Evolutionary conservation across 2,329 filamentous ascomycete species (phyloP), one percentile per base, ranked within the genome.

Genomic region (Eutypella sp.): DNA sequence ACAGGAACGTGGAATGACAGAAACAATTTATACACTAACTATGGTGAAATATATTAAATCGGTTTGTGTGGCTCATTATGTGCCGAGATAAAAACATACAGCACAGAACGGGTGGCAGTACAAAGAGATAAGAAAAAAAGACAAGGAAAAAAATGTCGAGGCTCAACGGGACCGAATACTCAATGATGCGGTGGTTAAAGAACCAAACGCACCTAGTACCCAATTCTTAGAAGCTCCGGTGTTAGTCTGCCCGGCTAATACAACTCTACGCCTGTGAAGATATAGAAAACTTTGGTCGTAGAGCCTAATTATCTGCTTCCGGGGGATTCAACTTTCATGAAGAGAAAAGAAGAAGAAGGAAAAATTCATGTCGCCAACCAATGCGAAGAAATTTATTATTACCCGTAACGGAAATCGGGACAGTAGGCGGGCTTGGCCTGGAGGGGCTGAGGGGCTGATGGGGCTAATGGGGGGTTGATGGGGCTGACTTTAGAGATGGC

Each of bases 151-250:
- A 48, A 57, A 76, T 79, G 76, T 81, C 73, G 77, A 73, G 67
- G 72, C 77, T 79, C 75, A 80, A 82, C 78, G 78, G 78, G 76
- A 81, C 73, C 74, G 76, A 71, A 71, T 70, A 75, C 59, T 68
- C 64, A 78, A 53, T 60, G 60, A 56, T 60, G 51, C 50, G 45
- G 19, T 37, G 31, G 54, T 47, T 47, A 38, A 50, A 53, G 47
- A 49, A 55, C 42, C 40, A 19, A 45, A 37, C 24, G 51, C 57
- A 59, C 69, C 73, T 73, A 77, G 69, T 77, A 73, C 67, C 72
- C 76, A 80, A 81, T 82, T 81, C 78, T 81, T 81, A 68, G 66
- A 79, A 80, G 76, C 76, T 70, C 74, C 78, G 73, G 60, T 66
- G 74, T 73, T 63, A 50, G 64, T 82, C 73, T 81, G 64, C 78